Conservation (phyloP, 495 filamentous ascomycete genomes). For the Sphaerosporella brunnea region DNA sequence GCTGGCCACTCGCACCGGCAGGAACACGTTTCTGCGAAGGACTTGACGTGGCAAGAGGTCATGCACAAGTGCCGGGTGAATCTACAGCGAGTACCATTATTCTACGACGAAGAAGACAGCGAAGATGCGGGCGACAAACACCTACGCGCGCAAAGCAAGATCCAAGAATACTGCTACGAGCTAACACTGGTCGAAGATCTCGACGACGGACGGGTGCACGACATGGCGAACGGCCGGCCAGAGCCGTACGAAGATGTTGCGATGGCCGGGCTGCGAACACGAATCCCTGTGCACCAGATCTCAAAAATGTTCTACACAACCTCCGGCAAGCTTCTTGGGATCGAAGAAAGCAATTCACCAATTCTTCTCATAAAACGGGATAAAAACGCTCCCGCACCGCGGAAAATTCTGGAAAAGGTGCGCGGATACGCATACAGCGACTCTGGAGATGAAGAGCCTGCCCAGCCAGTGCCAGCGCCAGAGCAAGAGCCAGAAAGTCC, state of each 20-base stretch:
- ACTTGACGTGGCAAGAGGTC: constrained; percentile 91
- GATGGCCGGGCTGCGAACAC: constrained; percentile 62
- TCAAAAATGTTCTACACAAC: constrained; percentile 97
- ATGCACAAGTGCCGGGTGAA: constrained; percentile 85
- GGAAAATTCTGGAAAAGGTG: constrained; percentile 32
- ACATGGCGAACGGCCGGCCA: constrained; percentile 46
- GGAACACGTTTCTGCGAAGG: constrained; percentile 36
- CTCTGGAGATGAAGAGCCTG: constrained; percentile 22
- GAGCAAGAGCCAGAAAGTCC: too few species aligned
- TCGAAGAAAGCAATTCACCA: constrained; percentile 66
- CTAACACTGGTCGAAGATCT: constrained; percentile 80
- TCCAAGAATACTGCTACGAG: constrained; percentile 72
- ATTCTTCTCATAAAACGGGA: constrained; percentile 79
- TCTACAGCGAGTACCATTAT: constrained; percentile 31
- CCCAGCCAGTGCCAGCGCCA: too few species aligned
- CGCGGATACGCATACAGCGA: constrained; percentile 23
- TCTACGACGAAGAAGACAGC: constrained; percentile 27
- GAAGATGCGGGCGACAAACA: constrained; percentile 10
- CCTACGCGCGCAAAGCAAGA: constrained; percentile 34
- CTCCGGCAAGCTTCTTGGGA: constrained; percentile 85
- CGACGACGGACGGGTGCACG: constrained; percentile 78
- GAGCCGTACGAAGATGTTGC: constrained; percentile 56
- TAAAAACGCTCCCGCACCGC: constrained; percentile 51
- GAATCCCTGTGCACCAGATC: constrained; percentile 75
- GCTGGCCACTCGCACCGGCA: constrained; percentile 53